These are phyloP conservation scores for Ophiostoma australiae DNA, from an alignment of 2,329 filamentous ascomycete genomes.

Conservation along the genomic window DNA sequence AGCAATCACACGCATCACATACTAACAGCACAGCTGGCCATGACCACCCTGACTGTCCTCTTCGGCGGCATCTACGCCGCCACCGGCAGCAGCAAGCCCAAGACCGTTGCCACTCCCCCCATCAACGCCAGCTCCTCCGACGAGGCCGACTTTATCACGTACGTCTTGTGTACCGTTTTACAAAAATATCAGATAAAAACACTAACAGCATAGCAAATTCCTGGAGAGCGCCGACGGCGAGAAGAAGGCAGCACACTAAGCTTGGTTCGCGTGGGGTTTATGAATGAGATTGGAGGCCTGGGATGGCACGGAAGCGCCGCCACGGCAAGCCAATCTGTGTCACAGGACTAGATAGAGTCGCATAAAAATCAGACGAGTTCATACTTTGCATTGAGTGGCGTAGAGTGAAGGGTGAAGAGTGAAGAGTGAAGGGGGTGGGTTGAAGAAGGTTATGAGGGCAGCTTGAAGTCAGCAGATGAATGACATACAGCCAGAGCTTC, in stretches of 20 bases:
- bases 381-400: too few species aligned
- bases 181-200: background rate
- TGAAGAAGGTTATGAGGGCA: too few species aligned
- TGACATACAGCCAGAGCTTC: too few species aligned
- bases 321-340: too few species aligned
- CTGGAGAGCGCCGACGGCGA: slow-evolving; percentile 41
- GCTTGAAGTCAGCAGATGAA: background rate
- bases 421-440: too few species aligned
- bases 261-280: background rate
- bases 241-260: slow-evolving; percentile 28
- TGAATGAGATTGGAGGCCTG: background rate
- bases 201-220: slow-evolving; percentile 41
- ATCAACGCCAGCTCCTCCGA: slow-evolving; percentile 59
- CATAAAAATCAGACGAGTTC: slow-evolving; percentile 5
- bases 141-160: slow-evolving; percentile 63
- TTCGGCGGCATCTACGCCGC: slow-evolving; percentile 47
- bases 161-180: slow-evolving; percentile 32
- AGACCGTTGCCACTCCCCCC: slow-evolving; percentile 45
- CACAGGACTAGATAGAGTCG: background rate
- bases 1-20: background rate
- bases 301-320: background rate
- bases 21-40: slow-evolving; percentile 45
- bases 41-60: slow-evolving; percentile 50
- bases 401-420: too few species aligned
- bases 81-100: slow-evolving; percentile 42